phyloP scores from a whole-genome alignment of 1,139 yeast species.

The Yamadazyma membranifaciens region DNA sequence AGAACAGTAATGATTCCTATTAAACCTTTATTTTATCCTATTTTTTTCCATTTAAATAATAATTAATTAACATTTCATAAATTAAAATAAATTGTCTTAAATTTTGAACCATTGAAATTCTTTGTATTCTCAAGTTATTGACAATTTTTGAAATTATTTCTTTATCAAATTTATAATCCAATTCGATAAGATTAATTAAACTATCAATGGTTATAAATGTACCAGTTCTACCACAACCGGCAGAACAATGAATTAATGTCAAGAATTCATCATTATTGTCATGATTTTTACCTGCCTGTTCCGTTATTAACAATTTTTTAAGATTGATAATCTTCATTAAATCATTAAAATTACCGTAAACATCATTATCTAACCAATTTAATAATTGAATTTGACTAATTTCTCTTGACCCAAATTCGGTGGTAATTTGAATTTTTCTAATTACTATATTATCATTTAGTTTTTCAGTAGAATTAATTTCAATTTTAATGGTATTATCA shows the following conservation, averaged over 20 bases:
- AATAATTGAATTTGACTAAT: conserved; percentile 49
- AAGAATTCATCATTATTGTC: conserved; percentile 30
- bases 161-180: conserved; percentile 9
- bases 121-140: conserved; percentile 62
- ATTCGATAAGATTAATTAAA: conserved; percentile 38
- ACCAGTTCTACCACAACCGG: conserved; percentile 93
- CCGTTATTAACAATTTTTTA: conserved; percentile 30
- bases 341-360: conserved; percentile 36
- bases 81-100: conserved; percentile 71
- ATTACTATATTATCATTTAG: conserved; percentile 23
- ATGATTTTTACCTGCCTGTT: conserved; percentile 6
- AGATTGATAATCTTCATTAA: conserved; percentile 40
- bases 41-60: conserved; percentile 7
- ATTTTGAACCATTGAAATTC: conserved; percentile 83
- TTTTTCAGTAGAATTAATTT: conserved; percentile 19
- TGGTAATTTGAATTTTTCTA: conserved; percentile 35
- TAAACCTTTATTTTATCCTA: not conserved
- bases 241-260: conserved; percentile 78
- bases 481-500: conserved; percentile 29
- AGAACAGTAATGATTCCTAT: not conserved
- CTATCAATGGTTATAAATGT: conserved; percentile 78
- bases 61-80: conserved; percentile 49
- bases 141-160: conserved; percentile 51
- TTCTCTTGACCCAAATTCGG: conserved; percentile 18
- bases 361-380: conserved; percentile 57